Evolutionary conservation across 257 asterid genomes (phyloP).

Genomic region (Rubia yunnanensis): DNA sequence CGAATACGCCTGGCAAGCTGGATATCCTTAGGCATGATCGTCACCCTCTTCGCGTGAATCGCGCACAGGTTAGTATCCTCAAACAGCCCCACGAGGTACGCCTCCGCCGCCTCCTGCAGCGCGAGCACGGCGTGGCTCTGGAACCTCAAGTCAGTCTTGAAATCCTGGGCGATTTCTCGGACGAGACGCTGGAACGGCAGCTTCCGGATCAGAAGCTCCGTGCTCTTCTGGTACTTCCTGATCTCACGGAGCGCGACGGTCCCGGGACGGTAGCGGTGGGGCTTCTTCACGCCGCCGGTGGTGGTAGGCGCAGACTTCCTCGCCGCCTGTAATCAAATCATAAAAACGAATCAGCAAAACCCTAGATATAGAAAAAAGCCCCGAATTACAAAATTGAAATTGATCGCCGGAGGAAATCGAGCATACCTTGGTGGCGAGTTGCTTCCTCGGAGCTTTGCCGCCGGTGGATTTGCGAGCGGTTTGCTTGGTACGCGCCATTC

Average conservation of each 20-base stretch:
- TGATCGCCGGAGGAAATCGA: no score
- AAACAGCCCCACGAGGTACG: neutral
- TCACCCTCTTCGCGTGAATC: neutral
- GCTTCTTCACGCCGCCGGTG: neutral
- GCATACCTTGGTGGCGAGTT: neutral
- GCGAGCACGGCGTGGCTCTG: neutral
- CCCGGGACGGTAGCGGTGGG: neutral
- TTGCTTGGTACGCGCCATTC: neutral
- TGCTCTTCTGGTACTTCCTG: neutral
- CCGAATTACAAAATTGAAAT: no score
- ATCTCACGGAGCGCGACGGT: neutral
- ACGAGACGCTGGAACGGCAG: neutral
- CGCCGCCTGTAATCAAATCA: neutral
- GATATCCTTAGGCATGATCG: neutral
- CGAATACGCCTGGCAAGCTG: neutral
- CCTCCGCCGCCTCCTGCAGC: neutral
- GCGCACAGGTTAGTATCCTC: neutral
- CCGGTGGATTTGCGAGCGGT: conserved; percentile 1
- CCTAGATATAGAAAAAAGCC: no score
- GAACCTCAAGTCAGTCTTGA: neutral
- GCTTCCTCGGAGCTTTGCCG: neutral
- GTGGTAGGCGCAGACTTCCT: neutral
- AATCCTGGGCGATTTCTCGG: neutral
- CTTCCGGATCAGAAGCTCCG: neutral
- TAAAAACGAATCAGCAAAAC: no score